A percentile compares a stretch with the other conserved stretches of the same genome.
These are phyloP conservation scores for Guadua angustifolia DNA, from an alignment of 176 grass and related monocot genomes.

Conservation along the genomic window DNA sequence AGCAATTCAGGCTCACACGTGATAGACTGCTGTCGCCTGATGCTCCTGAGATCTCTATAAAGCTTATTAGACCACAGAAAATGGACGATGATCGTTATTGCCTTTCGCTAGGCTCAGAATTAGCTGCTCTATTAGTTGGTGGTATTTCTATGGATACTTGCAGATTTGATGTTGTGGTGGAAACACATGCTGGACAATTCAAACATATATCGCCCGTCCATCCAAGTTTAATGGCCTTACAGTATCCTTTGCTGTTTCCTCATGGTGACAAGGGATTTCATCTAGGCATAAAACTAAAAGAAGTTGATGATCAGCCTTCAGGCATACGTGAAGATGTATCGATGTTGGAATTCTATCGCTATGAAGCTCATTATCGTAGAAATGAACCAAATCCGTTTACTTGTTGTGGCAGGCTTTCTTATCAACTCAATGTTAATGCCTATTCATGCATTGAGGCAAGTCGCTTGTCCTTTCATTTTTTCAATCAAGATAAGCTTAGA, in stretches of 20 bases:
- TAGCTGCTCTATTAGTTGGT: background rate
- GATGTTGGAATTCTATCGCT: too few species aligned
- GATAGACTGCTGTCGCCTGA: rapidly evolving
- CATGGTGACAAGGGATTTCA: background rate
- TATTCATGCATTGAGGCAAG: too few species aligned
- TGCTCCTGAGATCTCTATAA: background rate
- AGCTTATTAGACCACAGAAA: background rate
- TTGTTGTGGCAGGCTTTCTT: too few species aligned
- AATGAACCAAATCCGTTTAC: too few species aligned
- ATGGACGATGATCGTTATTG: rapidly evolving
- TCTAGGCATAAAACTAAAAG: background rate
- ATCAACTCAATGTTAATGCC: too few species aligned
- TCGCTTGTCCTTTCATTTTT: too few species aligned
- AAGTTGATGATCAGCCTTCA: too few species aligned
- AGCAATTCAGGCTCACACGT: background rate
- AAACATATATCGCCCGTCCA: background rate
- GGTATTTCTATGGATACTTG: background rate
- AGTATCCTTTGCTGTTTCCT: background rate
- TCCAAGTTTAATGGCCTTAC: background rate
- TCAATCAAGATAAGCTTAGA: too few species aligned
- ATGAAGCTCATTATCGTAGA: too few species aligned
- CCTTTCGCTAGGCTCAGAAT: rapidly evolving
- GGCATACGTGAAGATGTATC: too few species aligned
- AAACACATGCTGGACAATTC: background rate
- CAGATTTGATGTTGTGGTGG: background rate